These are phyloP conservation scores for Euphorbia corollata DNA, from an alignment of 441 rosid genomes.

Conservation along the genomic window DNA sequence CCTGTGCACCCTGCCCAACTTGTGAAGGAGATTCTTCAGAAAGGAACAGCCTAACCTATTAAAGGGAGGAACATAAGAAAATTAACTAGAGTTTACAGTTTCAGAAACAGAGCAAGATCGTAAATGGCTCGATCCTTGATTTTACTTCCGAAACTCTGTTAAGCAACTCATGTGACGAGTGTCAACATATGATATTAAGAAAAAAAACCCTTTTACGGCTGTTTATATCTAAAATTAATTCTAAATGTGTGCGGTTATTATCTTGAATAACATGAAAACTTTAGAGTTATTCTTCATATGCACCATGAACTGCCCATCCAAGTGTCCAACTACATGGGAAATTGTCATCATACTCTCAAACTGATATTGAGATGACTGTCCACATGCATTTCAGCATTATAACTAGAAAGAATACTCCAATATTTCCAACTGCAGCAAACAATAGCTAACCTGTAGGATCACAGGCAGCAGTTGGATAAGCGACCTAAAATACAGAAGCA, in stretches of 20 bases:
- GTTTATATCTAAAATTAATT: background rate
- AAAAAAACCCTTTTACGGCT: background rate
- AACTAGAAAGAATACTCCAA: background rate
- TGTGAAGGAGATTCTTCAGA: slow-evolving; percentile 87
- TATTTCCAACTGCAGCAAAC: background rate
- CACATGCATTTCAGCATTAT: background rate
- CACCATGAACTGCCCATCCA: background rate
- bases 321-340: background rate
- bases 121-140: background rate
- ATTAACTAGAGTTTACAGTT: background rate
- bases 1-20: slow-evolving; percentile 72
- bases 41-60: slow-evolving; percentile 69
- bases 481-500: too few species aligned
- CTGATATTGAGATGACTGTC: background rate
- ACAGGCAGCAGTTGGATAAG: too few species aligned
- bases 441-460: background rate
- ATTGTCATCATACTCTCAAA: background rate
- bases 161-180: background rate
- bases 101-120: slow-evolving; percentile 5
- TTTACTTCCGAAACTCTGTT: slow-evolving; percentile 1
- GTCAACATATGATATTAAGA: too few species aligned
- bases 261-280: background rate
- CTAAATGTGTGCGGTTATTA: background rate
- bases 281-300: background rate
- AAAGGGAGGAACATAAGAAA: slow-evolving; percentile 19